Base-by-base conservation (phyloP, 2,329 filamentous ascomycete genomes). In the Ophiostoma sp. region DNA sequence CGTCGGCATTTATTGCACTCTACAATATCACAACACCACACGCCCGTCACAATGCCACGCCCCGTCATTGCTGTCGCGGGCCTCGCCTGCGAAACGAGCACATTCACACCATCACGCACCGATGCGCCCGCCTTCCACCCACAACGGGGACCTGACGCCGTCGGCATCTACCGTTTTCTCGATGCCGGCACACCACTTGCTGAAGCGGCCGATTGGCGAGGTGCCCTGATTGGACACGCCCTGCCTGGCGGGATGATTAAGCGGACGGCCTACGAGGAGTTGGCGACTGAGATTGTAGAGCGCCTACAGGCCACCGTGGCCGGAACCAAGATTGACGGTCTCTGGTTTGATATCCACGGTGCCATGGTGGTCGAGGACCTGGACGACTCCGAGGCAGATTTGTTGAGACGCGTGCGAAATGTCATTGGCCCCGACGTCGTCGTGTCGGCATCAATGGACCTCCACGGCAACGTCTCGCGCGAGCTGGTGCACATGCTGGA, bases 291-390 rank as follows among this genome's bases (percentile, higher is more conserved):
- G 72, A 84, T 86, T 1, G 61, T 84, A 0, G 63, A 76, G 1
- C 82, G 84, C 0, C 80, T 88, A 17, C 50, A 70, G 0, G 76
- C 76, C 0, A 83, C 87, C n/a, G 78, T 80, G 0, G 76, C 78
- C 0, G 25, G 74, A 76, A 9, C 75, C 76, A 7, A 28, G 1
- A 73, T 87, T 1, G 83, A 87, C 70, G 86, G 86, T 1, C 77
- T 88, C 8, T 88, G 86, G 86, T 86, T 86, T 72, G 86, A 88
- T 74, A 88, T 88, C 39, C 86, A 88, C 75, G 86, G 86, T 17
- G 86, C 86, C 3, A 88, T 88, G 86, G 85, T 83, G 61, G 86
- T 88, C 0, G 84, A 87, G 48, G 85, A 79, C 0, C 71, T 87
- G 5, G 82, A 85, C 50, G 86, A 88, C 75, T 79, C 78, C 1